Conservation (phyloP, 495 filamentous ascomycete species). For the Cetradonia linearis region DNA sequence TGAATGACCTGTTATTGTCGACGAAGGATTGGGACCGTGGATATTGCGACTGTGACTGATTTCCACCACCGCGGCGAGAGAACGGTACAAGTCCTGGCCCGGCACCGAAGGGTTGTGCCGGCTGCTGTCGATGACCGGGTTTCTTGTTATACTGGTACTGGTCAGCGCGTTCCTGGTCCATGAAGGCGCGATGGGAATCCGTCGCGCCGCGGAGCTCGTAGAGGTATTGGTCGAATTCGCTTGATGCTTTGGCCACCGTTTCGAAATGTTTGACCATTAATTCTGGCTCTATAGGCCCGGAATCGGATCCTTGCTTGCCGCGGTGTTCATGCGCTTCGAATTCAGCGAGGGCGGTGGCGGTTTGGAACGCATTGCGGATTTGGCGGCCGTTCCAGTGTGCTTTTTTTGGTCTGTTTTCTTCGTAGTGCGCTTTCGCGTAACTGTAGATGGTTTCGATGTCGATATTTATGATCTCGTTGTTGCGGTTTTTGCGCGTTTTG, state of each 20-base stretch:
- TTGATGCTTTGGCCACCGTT: not conserved
- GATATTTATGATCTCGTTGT: not conserved
- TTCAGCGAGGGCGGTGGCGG: conserved; percentile 33
- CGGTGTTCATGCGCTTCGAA: conserved; percentile 16
- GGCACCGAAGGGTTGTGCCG: not conserved
- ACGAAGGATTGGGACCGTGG: no score
- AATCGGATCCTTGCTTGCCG: not conserved
- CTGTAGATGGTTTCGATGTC: not conserved
- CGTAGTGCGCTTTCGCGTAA: not conserved
- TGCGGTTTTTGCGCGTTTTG: not conserved
- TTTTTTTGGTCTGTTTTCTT: not conserved
- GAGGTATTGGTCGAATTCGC: not conserved
- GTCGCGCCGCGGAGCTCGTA: not conserved
- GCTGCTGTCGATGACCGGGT: no score
- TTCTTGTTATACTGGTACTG: not conserved
- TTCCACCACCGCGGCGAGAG: no score
- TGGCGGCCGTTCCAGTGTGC: conserved; percentile 37
- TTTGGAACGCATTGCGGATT: conserved; percentile 39
- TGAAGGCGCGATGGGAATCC: not conserved
- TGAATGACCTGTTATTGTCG: no score
- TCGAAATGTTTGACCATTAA: not conserved
- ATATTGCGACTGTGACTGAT: no score
- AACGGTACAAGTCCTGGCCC: no score
- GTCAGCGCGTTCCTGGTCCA: not conserved
- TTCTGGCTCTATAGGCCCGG: not conserved